Base-by-base conservation (phyloP, 331 rosid species). In the Cydonia oblonga region DNA sequence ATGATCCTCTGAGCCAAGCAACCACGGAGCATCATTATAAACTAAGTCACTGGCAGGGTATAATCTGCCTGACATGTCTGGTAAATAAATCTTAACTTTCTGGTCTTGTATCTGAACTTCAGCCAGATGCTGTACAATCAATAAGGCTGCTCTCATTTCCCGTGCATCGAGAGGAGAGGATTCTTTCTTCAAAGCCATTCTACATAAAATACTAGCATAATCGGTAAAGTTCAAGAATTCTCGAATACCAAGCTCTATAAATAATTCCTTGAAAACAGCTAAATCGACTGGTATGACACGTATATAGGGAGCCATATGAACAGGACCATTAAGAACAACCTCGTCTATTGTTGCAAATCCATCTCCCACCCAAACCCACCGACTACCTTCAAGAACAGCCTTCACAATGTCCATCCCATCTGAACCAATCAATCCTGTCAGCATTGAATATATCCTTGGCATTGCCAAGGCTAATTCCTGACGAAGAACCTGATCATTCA, bases 321-420 rank as follows among this genome's bases (percentile, higher is more conserved):
- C 84, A 52, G 96, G 98, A 60, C 98, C 96, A 67, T 91, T 86
- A 81, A 93, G 92, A 78, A 91, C 97, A 73, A 93, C 98, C 87
- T 93, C 98, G 29, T 87, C 92, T 57, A 86, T 71, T 59, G 92
- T 93, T 70, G 96, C 95, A 78, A 93, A 91, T 78, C 98, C 98
- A 82, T 93, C 98, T 65, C 98, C 98, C 76, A 93, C 98, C 98
- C 98, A 93, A 75, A 93, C 88, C 98, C 97, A 93, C 49, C 96
- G 81, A 73, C 91, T 87, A 54, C 96, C 96, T 87, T 93, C 97
- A 84, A 93, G 98, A 81, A 93, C 90, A 80, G 95, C 96, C 86
- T 93, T 93, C 46, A 93, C 97, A 76, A 93, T 88, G 76, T 93
- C 97, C 90, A 93, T 91, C 91, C 89, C 98, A 80, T 93, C 98